Conservation (phyloP, 371 early-diverging fungal genomes). For the Syncephalastrum monosporum region DNA sequence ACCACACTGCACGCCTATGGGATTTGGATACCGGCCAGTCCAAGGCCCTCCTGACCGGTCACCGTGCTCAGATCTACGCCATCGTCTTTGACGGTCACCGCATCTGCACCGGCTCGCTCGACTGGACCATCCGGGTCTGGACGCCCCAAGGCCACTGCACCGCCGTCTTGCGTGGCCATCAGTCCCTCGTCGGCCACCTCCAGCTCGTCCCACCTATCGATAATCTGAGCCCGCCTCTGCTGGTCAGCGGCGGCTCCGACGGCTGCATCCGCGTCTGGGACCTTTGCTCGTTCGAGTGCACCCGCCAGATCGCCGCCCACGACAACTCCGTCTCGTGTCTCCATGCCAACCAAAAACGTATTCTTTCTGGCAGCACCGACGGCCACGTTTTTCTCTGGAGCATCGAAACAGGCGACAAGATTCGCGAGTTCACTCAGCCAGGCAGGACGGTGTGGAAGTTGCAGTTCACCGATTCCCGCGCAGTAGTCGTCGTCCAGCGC, state of each 20-base stretch:
- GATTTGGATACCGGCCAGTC: constrained; percentile 68
- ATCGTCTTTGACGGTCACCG: constrained; percentile 63
- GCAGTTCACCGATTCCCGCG: constrained; percentile 53
- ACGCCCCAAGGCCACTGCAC: constrained; percentile 53
- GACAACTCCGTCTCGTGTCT: constrained; percentile 82
- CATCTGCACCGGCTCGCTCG: constrained; percentile 73
- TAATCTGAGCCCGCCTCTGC: constrained; percentile 40
- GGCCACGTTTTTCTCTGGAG: constrained; percentile 86
- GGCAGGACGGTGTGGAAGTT: constrained; percentile 61
- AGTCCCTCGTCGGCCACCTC: constrained; percentile 78
- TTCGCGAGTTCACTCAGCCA: constrained; percentile 61
- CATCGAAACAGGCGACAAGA: constrained; percentile 64
- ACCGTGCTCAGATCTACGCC: constrained; percentile 65
- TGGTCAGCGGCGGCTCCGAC: constrained; percentile 87
- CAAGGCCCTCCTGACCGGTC: constrained; percentile 63
- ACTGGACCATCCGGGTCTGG: constrained; percentile 74
- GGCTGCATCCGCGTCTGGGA: constrained; percentile 85
- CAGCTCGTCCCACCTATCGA: constrained; percentile 46
- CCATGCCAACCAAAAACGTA: constrained; percentile 74
- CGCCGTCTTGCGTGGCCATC: constrained; percentile 71
- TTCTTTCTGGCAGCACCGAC: constrained; percentile 82
- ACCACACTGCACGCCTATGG: constrained; percentile 86
- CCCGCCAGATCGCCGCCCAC: constrained; percentile 72
- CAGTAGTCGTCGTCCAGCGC: constrained; percentile 55
- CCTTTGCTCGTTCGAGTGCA: constrained; percentile 57